Evolutionary conservation across 495 filamentous ascomycete genomes (phyloP), one percentile per base, ranked within the genome.

Genomic region (Lasiosphaeris hirsuta): DNA sequence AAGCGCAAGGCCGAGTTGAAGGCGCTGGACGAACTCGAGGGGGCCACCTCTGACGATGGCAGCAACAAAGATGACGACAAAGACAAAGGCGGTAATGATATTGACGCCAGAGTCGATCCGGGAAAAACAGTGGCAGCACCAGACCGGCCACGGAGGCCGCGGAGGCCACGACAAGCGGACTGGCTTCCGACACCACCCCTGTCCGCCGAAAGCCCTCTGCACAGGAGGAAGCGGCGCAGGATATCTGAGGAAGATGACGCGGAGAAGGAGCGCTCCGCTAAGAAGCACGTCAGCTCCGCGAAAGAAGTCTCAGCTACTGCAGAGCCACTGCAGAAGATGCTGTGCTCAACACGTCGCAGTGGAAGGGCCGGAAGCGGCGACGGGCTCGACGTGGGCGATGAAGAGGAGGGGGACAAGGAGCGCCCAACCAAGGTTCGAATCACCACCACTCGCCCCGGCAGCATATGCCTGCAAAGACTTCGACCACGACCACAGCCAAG

Each of bases 181-280:
- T 30, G 23, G 23, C 23, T 30, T 5, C 23, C 23, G 23, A 30
- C 23, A 30, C 23, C 23, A 30, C 23, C 23, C 5, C 42, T 45
- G 42, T 45, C 15, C 42, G 42, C 42, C 42, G 42, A 45, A 47
- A 47, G 15, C 44, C 44, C 19, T 47, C 44, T 30, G 19, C 10
- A 47, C 30, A 47, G 44, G 17, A 47, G 44, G 44, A 23, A 30
- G 44, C 10, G 44, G 44, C 18, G 44, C 3, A 30, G 44, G 44
- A 47, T 47, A 47, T 47, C 44, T 4, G 44, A 47, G 44, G 44
- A 47, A 47, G 44, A 47, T 17, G n/a, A n/a, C n/a, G n/a, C n/a
- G n/a, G n/a, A n/a, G n/a, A 44, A 44, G 6, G 44, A 47, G 44
- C 44, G 19, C 44, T 23, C 15, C 1, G 44, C 44, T 47, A 23